phyloP scores from a whole-genome alignment of 495 filamentous ascomycete genomes.

The Podospora fimiseda region DNA sequence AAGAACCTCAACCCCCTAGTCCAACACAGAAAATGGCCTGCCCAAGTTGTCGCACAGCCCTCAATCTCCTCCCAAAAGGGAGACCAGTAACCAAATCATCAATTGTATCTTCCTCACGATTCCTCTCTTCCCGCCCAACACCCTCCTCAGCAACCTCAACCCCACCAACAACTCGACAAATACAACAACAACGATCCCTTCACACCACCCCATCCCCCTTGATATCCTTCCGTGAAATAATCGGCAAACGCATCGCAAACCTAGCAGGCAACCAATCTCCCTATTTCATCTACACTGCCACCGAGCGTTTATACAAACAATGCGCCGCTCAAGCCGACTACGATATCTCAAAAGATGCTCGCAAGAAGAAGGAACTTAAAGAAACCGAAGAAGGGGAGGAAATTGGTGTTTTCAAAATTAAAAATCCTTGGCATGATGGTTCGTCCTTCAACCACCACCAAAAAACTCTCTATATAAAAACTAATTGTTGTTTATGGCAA shows the following conservation, averaged over 20 bases:
- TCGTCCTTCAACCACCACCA: too few relatives aligned
- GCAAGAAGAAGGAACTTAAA: slow-evolving; percentile 51
- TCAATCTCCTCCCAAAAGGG: slow-evolving; percentile 16
- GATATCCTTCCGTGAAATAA: background rate
- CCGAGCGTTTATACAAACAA: slow-evolving; percentile 69
- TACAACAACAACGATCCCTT: slow-evolving; percentile 1
- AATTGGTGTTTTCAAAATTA: slow-evolving; percentile 60
- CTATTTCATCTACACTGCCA: slow-evolving; percentile 48
- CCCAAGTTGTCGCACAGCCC: slow-evolving; percentile 18
- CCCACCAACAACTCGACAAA: background rate
- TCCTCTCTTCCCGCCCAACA: background rate
- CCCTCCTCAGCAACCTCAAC: too few relatives aligned
- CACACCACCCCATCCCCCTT: slow-evolving; percentile 5
- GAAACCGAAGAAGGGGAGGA: slow-evolving; percentile 68
- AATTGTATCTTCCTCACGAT: background rate
- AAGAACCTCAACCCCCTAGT: background rate
- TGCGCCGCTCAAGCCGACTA: slow-evolving; percentile 75
- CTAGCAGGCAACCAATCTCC: slow-evolving; percentile 5
- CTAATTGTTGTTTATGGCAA: background rate
- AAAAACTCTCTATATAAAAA: too few relatives aligned
- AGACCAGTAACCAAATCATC: slow-evolving; percentile 5
- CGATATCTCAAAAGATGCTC: slow-evolving; percentile 51
- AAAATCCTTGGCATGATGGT: slow-evolving; percentile 80
- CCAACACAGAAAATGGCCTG: slow-evolving; percentile 29
- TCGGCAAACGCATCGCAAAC: slow-evolving; percentile 6